These are phyloP conservation scores for Ophiostoma populinum DNA, from an alignment of 2,329 filamentous ascomycete species.

Conservation along the genomic window DNA sequence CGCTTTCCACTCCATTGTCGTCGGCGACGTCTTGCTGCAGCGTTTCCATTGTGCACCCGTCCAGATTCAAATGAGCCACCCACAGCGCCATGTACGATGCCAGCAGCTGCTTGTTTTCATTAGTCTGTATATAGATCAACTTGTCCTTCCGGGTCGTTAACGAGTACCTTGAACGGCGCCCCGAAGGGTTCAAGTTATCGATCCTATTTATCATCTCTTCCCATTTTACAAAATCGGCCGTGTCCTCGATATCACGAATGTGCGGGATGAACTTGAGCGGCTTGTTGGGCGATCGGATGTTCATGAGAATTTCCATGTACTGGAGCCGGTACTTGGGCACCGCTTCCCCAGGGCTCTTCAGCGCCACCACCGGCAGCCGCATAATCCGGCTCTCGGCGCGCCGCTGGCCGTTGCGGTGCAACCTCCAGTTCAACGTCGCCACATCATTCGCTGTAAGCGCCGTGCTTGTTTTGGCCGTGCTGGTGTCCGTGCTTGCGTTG, in stretches of 20 bases:
- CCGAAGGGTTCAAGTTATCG: constrained; percentile 37
- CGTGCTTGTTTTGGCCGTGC: constrained; percentile 10
- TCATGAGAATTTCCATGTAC: constrained; percentile 41
- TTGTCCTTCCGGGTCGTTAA: constrained; percentile 32
- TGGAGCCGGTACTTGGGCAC: constrained; percentile 43
- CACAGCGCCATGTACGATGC: too few relatives aligned
- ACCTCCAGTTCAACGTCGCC: constrained; percentile 1
- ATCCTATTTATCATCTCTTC: constrained; percentile 35
- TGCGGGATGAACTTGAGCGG: constrained; percentile 44
- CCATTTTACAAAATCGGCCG: too few relatives aligned
- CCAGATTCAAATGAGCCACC: too few relatives aligned
- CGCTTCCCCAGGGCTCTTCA: constrained; percentile 31
- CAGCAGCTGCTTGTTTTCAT: too few relatives aligned
- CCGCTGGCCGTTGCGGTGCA: constrained; percentile 8
- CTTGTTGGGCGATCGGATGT: constrained; percentile 41
- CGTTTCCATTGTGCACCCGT: too few relatives aligned
- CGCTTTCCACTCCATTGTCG: constrained; percentile 29
- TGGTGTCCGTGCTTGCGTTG: constrained; percentile 14
- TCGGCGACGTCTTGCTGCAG: constrained; percentile 34
- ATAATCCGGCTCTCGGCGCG: constrained; percentile 6
- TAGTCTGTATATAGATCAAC: too few relatives aligned
- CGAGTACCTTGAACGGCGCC: constrained; percentile 32
- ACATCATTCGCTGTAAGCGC: too few relatives aligned
- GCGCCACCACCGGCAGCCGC: constrained; percentile 20
- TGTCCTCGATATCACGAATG: constrained; percentile 36